Percentiles rank a stretch among this genome's conserved stretches.
Conservation (phyloP, 495 filamentous ascomycete species). For the Achaetomiella virescens region DNA sequence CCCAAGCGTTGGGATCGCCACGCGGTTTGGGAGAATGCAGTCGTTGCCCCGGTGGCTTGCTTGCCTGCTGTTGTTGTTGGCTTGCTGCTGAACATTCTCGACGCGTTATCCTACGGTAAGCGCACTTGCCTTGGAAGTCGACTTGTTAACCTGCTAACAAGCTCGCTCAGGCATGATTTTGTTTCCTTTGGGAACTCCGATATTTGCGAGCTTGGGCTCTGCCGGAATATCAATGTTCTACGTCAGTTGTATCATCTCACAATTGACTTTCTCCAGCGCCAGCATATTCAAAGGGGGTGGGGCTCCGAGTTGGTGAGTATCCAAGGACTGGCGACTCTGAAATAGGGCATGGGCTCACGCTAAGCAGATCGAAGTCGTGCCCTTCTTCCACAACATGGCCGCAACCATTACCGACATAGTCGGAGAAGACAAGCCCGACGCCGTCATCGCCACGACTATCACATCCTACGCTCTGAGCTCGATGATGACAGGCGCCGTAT, state of each 20-base stretch:
- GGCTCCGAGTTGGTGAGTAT: constrained; percentile 82
- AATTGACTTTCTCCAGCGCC: constrained; percentile 84
- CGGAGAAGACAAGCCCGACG: constrained; percentile 71
- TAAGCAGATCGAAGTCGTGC: constrained; percentile 81
- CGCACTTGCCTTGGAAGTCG: neutral
- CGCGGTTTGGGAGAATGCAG: constrained; percentile 54
- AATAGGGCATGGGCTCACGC: constrained; percentile 11
- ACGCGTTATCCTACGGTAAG: constrained; percentile 87
- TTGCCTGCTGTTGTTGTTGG: constrained; percentile 85
- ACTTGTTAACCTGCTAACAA: constrained; percentile 10
- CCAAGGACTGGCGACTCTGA: neutral
- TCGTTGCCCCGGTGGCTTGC: constrained; percentile 60
- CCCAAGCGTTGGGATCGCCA: constrained; percentile 69
- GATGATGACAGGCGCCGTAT: constrained; percentile 81
- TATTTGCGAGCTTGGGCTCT: constrained; percentile 76
- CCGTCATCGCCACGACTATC: constrained; percentile 88
- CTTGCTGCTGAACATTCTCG: constrained; percentile 82
- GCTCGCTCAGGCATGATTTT: constrained; percentile 76
- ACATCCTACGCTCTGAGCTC: constrained; percentile 87
- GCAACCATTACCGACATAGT: constrained; percentile 74
- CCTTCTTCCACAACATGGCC: constrained; percentile 97
- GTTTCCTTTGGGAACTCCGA: constrained; percentile 78
- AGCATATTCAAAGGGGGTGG: constrained; percentile 89
- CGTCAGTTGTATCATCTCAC: constrained; percentile 90
- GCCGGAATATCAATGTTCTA: constrained; percentile 99